A percentile compares a stretch with the other conserved stretches of the same genome.
These are phyloP conservation scores for Hamamelis virginiana DNA, from an alignment of 164 flowering plant genomes.

Conservation along the genomic window DNA sequence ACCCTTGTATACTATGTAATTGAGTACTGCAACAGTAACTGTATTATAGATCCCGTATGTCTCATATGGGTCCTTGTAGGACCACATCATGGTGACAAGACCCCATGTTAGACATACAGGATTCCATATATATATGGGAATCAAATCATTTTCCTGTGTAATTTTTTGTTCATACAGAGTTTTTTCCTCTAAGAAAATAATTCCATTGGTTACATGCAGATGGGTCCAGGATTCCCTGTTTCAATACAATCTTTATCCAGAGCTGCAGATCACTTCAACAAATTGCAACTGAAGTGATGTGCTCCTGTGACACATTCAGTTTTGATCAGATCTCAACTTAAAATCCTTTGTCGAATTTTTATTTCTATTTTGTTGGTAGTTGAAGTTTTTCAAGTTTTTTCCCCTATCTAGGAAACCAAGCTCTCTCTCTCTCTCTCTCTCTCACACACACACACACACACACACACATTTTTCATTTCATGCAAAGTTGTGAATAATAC, in stretches of 20 bases:
- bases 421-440: background rate
- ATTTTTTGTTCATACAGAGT: background rate
- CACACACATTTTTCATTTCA: background rate
- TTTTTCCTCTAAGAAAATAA: background rate
- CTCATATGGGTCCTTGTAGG: too few relatives aligned
- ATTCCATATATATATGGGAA: too few relatives aligned
- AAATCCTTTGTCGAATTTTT: background rate
- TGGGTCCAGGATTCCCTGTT: slow-evolving; percentile 83
- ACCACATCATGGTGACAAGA: too few relatives aligned
- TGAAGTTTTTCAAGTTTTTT: too few relatives aligned
- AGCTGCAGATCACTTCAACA: slow-evolving; percentile 75
- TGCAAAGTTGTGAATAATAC: background rate
- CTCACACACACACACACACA: too few relatives aligned
- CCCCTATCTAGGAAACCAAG: background rate
- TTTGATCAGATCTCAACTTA: background rate
- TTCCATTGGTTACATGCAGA: slow-evolving; percentile 45
- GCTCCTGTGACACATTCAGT: background rate
- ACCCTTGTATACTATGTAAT: too few relatives aligned
- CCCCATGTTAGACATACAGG: too few relatives aligned
- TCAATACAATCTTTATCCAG: slow-evolving; percentile 76
- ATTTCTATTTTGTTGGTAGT: background rate
- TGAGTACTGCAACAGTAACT: too few relatives aligned
- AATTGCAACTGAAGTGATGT: slow-evolving; percentile 35
- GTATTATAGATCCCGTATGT: too few relatives aligned
- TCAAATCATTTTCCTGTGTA: too few relatives aligned